Conservation (phyloP, 2,329 filamentous ascomycete genomes). For the Cadophora malorum region DNA sequence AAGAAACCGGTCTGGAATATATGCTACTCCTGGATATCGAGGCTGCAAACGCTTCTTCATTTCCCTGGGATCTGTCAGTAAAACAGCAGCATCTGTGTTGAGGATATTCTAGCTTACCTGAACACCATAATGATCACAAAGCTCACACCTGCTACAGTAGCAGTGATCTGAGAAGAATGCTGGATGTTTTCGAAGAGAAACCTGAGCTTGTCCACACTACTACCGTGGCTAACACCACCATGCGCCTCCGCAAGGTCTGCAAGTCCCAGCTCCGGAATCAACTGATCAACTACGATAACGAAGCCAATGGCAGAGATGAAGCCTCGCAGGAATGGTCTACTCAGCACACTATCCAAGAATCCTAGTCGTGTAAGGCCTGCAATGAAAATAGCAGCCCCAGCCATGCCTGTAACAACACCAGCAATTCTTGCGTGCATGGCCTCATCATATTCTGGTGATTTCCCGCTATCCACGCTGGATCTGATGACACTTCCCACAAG, state of each 20-base stretch:
- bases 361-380: slow-evolving; percentile 86
- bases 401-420: slow-evolving; percentile 85
- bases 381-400: slow-evolving; percentile 86
- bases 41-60: slow-evolving; percentile 83
- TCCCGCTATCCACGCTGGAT: slow-evolving; percentile 72
- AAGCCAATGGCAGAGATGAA: slow-evolving; percentile 98
- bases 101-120: slow-evolving; percentile 58
- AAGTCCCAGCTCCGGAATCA: slow-evolving; percentile 89
- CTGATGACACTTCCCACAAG: slow-evolving; percentile 88
- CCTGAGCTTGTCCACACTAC: slow-evolving; percentile 81
- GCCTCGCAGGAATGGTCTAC: slow-evolving; percentile 87
- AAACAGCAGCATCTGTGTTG: neutral
- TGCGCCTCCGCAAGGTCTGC: slow-evolving; percentile 65
- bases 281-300: slow-evolving; percentile 93
- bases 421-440: slow-evolving; percentile 79
- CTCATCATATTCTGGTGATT: slow-evolving; percentile 67
- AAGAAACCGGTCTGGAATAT: slow-evolving; percentile 88
- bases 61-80: slow-evolving; percentile 59
- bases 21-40: slow-evolving; percentile 80
- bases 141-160: slow-evolving; percentile 76
- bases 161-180: slow-evolving; percentile 76
- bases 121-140: slow-evolving; percentile 92
- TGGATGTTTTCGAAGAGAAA: slow-evolving; percentile 75
- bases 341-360: slow-evolving; percentile 93
- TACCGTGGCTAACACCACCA: slow-evolving; percentile 77